Conservation (phyloP, 306 rosid species). For the Aeschynomene evenia region DNA sequence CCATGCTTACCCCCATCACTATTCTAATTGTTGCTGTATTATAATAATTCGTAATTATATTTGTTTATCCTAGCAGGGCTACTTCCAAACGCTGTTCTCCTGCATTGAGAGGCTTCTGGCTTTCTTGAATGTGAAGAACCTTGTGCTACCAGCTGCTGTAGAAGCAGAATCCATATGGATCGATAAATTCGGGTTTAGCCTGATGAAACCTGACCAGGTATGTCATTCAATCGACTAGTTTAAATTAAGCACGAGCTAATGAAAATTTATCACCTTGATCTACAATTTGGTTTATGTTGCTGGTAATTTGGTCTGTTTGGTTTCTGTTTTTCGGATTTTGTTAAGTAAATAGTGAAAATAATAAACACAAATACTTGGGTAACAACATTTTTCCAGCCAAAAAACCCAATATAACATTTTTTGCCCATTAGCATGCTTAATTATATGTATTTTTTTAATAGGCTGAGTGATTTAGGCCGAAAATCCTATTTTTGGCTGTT, state of each 20-base stretch:
- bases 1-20: neutral
- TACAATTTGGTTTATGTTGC: conserved; percentile 3
- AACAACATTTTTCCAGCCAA: too few species aligned
- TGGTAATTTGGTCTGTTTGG: conserved; percentile 8
- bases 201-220: conserved; percentile 81
- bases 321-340: too few species aligned
- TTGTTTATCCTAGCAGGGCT: conserved; percentile 59
- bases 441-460: too few species aligned
- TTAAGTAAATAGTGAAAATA: too few species aligned
- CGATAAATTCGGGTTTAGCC: conserved; percentile 76
- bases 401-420: too few species aligned
- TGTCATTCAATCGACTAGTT: neutral
- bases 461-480: too few species aligned
- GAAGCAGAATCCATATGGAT: conserved; percentile 95
- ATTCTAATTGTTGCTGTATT: neutral
- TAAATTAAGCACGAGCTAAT: neutral
- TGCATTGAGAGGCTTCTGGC: conserved; percentile 85
- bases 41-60: neutral
- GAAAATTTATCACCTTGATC: conserved; percentile 9
- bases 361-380: too few species aligned
- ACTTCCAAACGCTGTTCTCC: conserved; percentile 84
- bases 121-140: conserved; percentile 70
- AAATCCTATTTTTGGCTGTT: too few species aligned
- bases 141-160: conserved; percentile 92
- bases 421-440: too few species aligned